Evolutionary conservation across 176 grass and related monocot genomes (phyloP).

Genomic region (Triticum monococcum): DNA sequence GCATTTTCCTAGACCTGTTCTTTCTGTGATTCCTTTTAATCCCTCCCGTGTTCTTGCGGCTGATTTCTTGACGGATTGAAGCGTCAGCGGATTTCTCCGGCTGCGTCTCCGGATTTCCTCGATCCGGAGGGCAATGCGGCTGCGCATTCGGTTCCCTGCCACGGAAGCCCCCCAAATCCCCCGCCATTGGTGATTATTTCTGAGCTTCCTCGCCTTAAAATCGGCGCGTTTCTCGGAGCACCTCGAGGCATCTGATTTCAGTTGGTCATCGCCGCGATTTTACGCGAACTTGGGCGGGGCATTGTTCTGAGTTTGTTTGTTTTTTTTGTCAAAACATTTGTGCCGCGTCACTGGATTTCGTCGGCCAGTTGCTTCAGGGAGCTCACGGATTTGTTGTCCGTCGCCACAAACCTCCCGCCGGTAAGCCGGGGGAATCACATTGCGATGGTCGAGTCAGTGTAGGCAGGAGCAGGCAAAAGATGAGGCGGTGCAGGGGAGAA

Average conservation of each 20-base stretch:
- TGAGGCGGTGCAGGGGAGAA: constrained; percentile 27
- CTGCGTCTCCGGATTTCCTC: neutral
- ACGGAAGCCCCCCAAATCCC: constrained; percentile 1
- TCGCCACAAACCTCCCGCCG: neutral
- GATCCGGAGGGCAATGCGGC: neutral
- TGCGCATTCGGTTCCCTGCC: neutral
- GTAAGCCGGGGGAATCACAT: neutral
- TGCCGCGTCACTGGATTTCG: neutral
- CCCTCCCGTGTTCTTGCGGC: neutral
- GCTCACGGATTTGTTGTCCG: neutral
- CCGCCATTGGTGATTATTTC: neutral
- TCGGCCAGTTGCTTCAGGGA: neutral
- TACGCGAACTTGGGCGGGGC: neutral
- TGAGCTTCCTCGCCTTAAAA: neutral
- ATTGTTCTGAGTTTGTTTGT: neutral
- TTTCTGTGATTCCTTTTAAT: neutral
- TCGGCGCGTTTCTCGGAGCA: neutral
- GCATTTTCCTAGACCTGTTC: neutral
- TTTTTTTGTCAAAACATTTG: neutral
- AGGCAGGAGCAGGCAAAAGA: constrained; percentile 21
- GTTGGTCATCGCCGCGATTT: neutral
- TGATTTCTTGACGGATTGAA: neutral
- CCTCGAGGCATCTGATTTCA: neutral
- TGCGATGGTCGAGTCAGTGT: constrained; percentile 30
- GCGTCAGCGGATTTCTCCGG: neutral